Evolutionary conservation across 768 basidiomycete species (phyloP).

Genomic region (Boletus tylopilopsis): DNA sequence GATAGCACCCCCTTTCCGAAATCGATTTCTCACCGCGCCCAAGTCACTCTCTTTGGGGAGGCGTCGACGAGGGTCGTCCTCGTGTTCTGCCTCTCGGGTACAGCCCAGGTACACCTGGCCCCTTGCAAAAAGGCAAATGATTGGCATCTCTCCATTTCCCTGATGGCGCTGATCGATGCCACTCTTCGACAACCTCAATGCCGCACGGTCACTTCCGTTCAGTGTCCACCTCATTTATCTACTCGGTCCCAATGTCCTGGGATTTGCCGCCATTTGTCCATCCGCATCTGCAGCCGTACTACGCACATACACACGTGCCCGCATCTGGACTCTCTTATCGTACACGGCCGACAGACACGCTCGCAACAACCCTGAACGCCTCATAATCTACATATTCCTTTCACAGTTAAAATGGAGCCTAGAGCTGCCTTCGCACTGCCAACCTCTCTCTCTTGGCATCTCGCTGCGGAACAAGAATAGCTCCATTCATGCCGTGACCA

Average conservation of each 20-base stretch:
- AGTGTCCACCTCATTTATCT: no score
- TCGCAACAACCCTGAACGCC: no score
- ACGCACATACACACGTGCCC: no score
- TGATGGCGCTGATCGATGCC: slow-evolving; percentile 8
- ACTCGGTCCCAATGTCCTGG: not conserved
- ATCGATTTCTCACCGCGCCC: no score
- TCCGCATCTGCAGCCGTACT: no score
- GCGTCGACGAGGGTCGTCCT: not conserved
- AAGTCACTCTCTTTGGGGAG: no score
- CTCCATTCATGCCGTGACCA: slow-evolving; percentile 12
- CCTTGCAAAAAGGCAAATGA: slow-evolving; percentile 16
- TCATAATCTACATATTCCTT: no score
- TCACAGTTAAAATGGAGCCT: not conserved
- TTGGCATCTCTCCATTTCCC: slow-evolving; percentile 7
- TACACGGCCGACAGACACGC: no score
- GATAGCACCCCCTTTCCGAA: not conserved
- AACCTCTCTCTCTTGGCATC: slow-evolving; percentile 5
- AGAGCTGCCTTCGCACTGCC: slow-evolving; percentile 7
- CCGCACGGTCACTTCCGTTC: no score
- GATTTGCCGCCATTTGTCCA: not conserved
- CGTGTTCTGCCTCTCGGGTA: not conserved
- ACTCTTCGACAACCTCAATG: no score
- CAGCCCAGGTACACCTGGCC: not conserved
- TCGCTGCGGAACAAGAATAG: slow-evolving; percentile 3
- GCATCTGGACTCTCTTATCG: not conserved